These are phyloP conservation scores for Backusella mclennaniae DNA, from an alignment of 192 early-diverging fungal genomes.

Conservation along the genomic window DNA sequence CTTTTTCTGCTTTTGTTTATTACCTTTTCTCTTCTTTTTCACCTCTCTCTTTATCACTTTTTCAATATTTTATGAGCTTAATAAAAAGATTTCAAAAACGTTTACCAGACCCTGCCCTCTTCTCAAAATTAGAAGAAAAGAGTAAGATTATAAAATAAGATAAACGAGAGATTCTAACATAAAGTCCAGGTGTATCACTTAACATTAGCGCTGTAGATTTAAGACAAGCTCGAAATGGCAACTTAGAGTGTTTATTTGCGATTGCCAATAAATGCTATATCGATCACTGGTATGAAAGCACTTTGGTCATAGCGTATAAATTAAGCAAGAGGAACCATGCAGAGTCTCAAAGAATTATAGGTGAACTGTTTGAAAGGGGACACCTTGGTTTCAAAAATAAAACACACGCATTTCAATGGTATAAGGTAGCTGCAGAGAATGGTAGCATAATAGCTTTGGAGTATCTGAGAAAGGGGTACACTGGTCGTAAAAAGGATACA, in stretches of 20 bases:
- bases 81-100: not conserved
- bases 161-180: not conserved
- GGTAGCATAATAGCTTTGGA: not conserved
- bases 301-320: not conserved
- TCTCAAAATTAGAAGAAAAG: not conserved
- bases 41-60: not conserved
- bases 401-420: not conserved
- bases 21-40: not conserved
- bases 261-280: not conserved
- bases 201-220: not conserved
- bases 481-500: not conserved
- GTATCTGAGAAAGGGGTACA: not conserved
- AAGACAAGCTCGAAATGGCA: not conserved
- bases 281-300: not conserved
- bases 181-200: not conserved
- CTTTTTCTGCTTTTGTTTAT: not conserved
- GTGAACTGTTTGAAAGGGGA: not conserved
- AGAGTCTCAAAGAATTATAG: not conserved
- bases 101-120: not conserved
- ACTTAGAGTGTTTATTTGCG: not conserved
- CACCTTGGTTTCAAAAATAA: not conserved
- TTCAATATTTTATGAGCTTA: not conserved
- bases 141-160: not conserved
- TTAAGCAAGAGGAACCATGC: not conserved
- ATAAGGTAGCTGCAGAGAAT: not conserved